Evolutionary conservation across 805 yeast genomes (phyloP), one percentile per base, ranked within the genome.

Genomic region (Tetrapisispora phaffii): DNA sequence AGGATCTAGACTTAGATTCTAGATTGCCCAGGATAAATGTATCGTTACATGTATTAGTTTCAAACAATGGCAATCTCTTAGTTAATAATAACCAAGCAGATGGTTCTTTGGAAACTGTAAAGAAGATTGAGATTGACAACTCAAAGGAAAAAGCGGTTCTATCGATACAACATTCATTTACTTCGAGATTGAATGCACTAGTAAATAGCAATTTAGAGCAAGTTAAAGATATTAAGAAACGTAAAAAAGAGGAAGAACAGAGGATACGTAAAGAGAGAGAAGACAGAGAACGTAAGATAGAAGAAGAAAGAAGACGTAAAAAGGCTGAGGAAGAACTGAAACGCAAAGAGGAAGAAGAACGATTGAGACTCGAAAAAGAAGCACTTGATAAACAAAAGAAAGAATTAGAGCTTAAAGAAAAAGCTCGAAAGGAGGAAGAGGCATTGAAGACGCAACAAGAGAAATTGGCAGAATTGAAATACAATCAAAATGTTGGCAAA

Each of bases 241-340:
- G 47, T 16, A 41, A 44, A 17, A 40, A 33, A 46, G 35, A 36
- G 40, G 38, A 46, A 39, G 39, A 49, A 20, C 45, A 41, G 23
- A 12, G 39, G 35, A 28, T 16, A 33, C 36, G 36, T 21, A 44
- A 26, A 20, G 44, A 45, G 34, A 31, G 45, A 35, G 38, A 42
- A 21, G 32, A 44, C 21, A 19, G 19, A 17, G n/a, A 34, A 34
- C 19, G 34, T 44, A 19, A 45, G 38, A 17, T 34, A 31, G 23
- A 32, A 34, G 23, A 47, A 47, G 17, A 41, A 41, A 1, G 41
- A 47, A 40, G 8, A 9, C 47, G 65, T 12, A 64, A 68, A 43
- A 24, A 55, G 1, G 58, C 59, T 41, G 72, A 73, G 28, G 70
- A 71, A 52, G 58, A 41, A 22, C n/a, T 28, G 22, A 29, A 24